Conservation (phyloP, 2,329 filamentous ascomycete genomes). For the Cryphonectria japonica region DNA sequence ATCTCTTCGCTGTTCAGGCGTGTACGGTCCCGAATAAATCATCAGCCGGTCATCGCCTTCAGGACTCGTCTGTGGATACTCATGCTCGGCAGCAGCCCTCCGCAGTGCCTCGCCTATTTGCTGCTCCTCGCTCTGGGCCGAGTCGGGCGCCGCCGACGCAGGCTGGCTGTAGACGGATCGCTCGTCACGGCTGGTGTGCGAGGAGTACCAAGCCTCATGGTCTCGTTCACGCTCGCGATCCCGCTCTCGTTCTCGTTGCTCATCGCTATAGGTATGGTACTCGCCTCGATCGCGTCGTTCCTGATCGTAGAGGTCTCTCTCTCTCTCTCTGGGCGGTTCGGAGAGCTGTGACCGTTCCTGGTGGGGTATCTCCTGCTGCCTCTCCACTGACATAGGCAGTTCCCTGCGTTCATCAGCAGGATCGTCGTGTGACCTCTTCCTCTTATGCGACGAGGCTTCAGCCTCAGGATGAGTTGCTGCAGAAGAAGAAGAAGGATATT, state of each 20-base stretch:
- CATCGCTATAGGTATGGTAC: slow-evolving; percentile 50
- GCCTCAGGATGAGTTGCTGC: slow-evolving; percentile 46
- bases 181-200: slow-evolving; percentile 50
- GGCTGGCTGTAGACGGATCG: slow-evolving; percentile 51
- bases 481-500: slow-evolving; percentile 37
- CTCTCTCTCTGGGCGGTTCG: slow-evolving; percentile 32
- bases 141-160: slow-evolving; percentile 49
- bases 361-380: slow-evolving; percentile 40
- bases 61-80: slow-evolving; percentile 58
- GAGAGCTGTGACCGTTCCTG: slow-evolving; percentile 30
- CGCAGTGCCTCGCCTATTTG: slow-evolving; percentile 50
- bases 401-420: slow-evolving; percentile 57
- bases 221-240: slow-evolving; percentile 52
- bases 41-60: slow-evolving; percentile 55
- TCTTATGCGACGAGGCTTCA: slow-evolving; percentile 61
- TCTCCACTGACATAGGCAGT: slow-evolving; percentile 36
- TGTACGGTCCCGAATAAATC: slow-evolving; percentile 48
- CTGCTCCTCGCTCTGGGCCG: slow-evolving; percentile 55
- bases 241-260: slow-evolving; percentile 47
- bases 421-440: slow-evolving; percentile 65
- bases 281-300: slow-evolving; percentile 39
- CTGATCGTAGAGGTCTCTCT: slow-evolving; percentile 29
- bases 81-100: slow-evolving; percentile 50
- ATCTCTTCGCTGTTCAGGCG: slow-evolving; percentile 53
- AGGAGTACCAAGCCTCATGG: slow-evolving; percentile 53